Evolutionary conservation across 345 rosid species (phyloP).

Genomic region (Luvunga scandens): DNA sequence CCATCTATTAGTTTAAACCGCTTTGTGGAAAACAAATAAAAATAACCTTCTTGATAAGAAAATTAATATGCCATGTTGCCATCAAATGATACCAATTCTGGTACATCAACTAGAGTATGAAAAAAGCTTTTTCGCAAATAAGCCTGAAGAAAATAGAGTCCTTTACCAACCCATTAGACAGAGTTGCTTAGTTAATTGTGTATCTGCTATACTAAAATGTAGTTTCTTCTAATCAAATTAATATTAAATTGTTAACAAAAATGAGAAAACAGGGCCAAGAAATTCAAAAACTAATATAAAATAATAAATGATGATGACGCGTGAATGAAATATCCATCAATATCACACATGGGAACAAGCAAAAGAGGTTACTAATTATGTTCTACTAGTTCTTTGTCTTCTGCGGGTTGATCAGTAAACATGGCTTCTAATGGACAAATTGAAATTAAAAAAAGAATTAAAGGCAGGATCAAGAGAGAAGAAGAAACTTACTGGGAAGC

Average conservation of each 20-base stretch:
- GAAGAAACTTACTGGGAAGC: not conserved
- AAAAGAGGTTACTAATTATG: not conserved
- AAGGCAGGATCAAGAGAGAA: not conserved
- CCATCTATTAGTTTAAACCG: not conserved
- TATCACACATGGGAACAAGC: not conserved
- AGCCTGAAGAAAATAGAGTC: too few species aligned
- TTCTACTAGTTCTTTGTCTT: too few species aligned
- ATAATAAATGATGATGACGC: not conserved
- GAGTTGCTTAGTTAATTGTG: too few species aligned
- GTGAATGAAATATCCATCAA: not conserved
- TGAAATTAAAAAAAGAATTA: not conserved
- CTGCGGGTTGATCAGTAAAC: too few species aligned
- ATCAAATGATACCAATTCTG: conserved; percentile 7
- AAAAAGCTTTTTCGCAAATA: not conserved
- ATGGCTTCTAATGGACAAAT: not conserved
- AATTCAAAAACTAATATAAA: too few species aligned
- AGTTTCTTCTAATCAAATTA: too few species aligned
- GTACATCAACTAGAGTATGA: not conserved
- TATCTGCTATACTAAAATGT: too few species aligned
- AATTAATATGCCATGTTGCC: conserved; percentile 14
- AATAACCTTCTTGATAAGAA: not conserved
- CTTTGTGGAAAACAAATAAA: not conserved
- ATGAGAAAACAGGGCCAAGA: too few species aligned
- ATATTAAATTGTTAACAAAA: too few species aligned
- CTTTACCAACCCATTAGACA: too few species aligned